Conservation (phyloP, 768 basidiomycete genomes). For the Xerocomellus amylosporus region DNA sequence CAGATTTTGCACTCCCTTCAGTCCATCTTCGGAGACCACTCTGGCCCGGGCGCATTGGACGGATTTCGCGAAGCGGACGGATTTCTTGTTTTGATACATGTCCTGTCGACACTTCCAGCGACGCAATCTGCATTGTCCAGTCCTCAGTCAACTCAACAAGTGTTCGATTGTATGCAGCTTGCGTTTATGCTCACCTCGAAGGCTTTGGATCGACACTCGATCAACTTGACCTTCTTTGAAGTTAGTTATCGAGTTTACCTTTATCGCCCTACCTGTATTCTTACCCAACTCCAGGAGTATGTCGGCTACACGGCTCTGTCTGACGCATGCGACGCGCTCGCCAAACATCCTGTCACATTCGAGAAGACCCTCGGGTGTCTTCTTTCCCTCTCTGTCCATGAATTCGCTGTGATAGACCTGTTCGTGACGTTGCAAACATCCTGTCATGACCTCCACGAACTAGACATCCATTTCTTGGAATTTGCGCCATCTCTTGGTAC, state of each 20-base stretch:
- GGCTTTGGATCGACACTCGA: conserved; percentile 52
- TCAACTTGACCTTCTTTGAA: conserved; percentile 64
- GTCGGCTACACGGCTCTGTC: conserved; percentile 67
- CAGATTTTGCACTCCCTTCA: conserved; percentile 68
- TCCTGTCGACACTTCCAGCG: conserved; percentile 56
- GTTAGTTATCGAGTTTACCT: conserved; percentile 43
- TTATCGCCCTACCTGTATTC: conserved; percentile 14
- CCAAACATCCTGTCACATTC: conserved; percentile 43
- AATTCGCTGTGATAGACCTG: conserved; percentile 55
- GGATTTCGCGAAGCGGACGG: conserved; percentile 82
- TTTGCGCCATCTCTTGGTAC: conserved; percentile 40
- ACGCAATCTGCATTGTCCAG: conserved; percentile 27
- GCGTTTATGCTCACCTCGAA: conserved; percentile 65
- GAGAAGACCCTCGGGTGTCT: conserved; percentile 65
- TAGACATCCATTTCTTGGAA: conserved; percentile 43
- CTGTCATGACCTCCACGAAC: conserved; percentile 39
- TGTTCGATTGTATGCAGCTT: conserved; percentile 54
- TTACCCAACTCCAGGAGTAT: conserved; percentile 16
- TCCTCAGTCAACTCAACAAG: conserved; percentile 38
- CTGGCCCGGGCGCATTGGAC: conserved; percentile 51
- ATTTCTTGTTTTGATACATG: conserved; percentile 70
- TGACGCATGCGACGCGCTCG: conserved; percentile 54
- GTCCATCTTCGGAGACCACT: conserved; percentile 63
- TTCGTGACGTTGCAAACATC: conserved; percentile 46
- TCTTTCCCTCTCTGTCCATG: conserved; percentile 61